Base-by-base conservation (phyloP, 2,329 filamentous ascomycete species). In the Claviceps maximensis region DNA sequence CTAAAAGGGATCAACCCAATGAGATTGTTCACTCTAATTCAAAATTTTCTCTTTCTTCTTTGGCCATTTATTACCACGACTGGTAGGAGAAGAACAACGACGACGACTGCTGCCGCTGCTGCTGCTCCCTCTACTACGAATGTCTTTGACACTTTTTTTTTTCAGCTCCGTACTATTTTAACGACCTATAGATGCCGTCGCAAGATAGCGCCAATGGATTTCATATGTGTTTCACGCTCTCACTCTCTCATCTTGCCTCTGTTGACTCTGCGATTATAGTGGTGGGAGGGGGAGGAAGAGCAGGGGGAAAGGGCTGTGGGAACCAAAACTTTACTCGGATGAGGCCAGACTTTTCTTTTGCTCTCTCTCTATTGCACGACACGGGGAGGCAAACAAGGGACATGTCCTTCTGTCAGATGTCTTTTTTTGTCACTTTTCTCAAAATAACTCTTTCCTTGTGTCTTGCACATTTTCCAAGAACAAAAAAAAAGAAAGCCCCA, bases 131-230 rank as follows among this genome's bases (percentile, higher is more conserved):
- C 65, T 63, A n/a, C 17, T 40, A n/a, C 33, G 12, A 2, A 21
- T 7, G 42, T 47, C 41, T 40, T 29, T 33, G n/a, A n/a, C n/a
- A n/a, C n/a, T 46, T 45, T 12, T 25, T 33, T 50, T 46, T 47
- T 31, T 17, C 23, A 19, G 40, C 13, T 47, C 40, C 27, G 46
- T 27, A n/a, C 31, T 45, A 40, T 33, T 44, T 48, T 36, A 42
- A 65, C 63, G 65, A 66, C 62, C 15, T 65, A 66, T 65, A 67
- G 62, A 63, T 62, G 58, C 56, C 56, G 58, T 65, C 58, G 61
- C 62, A 63, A 63, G 64, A 62, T 61, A 19, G 58, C 56, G 58
- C 57, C 56, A 53, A 55, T 57, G 54, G 57, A 57, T 55, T 57
- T 53, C 54, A 52, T 53, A 56, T 52, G 51, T 48, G 40, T 23